Evolutionary conservation across 352 stramenopile species (phyloP), one percentile per base, ranked within the genome.

Genomic region (Phytophthora europaea): DNA sequence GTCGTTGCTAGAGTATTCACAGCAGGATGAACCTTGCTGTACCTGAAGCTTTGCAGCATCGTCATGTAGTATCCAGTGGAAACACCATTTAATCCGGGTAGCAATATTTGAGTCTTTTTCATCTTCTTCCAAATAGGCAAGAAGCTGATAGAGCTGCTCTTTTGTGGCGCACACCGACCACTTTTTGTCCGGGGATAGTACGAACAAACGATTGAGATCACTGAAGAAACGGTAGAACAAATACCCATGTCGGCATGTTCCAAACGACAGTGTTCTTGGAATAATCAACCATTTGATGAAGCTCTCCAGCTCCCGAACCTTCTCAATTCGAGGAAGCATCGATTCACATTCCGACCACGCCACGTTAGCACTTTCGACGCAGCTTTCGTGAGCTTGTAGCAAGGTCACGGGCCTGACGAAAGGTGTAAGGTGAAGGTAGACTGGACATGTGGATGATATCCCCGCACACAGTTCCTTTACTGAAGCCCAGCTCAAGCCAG

Each of bases 211-310:
- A 4, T 79, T 59, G 6, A 72, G 68, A 67, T 94, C 88, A 40
- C 85, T 81, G 38, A 77, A 85, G 53, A 95, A 95, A 5, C 81
- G 84, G 51, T 91, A 93, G 56, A 91, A 94, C 5, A 60, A 62
- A 47, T 85, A 92, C 2, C 73, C 79, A 13, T 77, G 54, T 1
- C 79, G 80, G 59, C 83, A 94, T 16, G 83, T 89, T 2, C 88
- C 88, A 34, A 93, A 75, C 12, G 79, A 67, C 18, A 89, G 47
- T 12, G 81, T 93, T 61, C 90, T 77, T 23, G 90, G 90, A 26
- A 94, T 80, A 36, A 94, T 70, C 6, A 76, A 65, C 65, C 73
- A 81, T 36, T 82, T 83, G 34, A 96, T 76, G 50, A 94, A 91
- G 18, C 59, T 78, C 68, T 96, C 89, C n/a, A 93, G 64, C 15